phyloP scores from a whole-genome alignment of 345 rosid genomes.

The Eucalyptus lansdowneana region DNA sequence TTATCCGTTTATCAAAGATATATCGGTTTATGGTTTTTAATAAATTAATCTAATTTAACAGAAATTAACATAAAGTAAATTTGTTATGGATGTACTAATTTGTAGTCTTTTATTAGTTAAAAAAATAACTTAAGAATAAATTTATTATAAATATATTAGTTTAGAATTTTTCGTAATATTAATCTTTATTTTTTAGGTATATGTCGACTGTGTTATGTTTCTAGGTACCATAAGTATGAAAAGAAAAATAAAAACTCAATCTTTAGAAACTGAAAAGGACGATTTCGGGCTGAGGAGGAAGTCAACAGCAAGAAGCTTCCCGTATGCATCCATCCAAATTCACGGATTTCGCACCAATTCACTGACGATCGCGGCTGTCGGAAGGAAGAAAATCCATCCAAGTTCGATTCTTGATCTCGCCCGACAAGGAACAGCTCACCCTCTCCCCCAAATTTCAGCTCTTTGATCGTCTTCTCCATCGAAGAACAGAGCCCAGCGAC shows the following conservation, averaged over 20 bases:
- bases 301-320: not conserved
- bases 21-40: fast-evolving
- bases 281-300: not conserved
- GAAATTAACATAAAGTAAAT: too few relatives aligned
- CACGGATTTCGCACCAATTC: not conserved
- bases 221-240: not conserved
- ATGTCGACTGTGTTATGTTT: not conserved
- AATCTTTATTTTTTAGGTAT: not conserved
- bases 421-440: not conserved
- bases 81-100: fast-evolving
- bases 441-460: not conserved
- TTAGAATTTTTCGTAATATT: not conserved
- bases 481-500: not conserved
- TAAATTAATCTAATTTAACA: too few relatives aligned
- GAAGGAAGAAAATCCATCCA: not conserved
- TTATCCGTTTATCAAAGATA: fast-evolving
- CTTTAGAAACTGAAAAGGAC: not conserved
- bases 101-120: too few relatives aligned
- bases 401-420: not conserved
- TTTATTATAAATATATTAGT: too few relatives aligned
- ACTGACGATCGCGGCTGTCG: not conserved
- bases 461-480: not conserved
- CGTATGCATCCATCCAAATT: not conserved
- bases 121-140: too few relatives aligned
- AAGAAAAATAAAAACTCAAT: not conserved